phyloP scores from a whole-genome alignment of 768 basidiomycete species.

The Boletus sp. region DNA sequence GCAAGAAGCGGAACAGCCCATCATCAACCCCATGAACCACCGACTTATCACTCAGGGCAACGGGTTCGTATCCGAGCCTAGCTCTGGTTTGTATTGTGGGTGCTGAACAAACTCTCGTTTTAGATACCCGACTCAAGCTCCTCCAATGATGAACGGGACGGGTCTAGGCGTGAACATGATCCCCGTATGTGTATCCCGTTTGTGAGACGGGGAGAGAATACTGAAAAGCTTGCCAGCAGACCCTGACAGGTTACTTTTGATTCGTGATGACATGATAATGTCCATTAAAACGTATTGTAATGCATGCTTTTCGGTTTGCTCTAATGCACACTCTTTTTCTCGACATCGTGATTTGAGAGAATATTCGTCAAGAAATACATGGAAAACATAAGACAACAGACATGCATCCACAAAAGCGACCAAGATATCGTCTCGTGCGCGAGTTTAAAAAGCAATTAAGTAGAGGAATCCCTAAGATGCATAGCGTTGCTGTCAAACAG shows the following conservation, averaged over 20 bases:
- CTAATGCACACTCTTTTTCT: constrained; percentile 24
- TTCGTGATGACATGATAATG: constrained; percentile 1
- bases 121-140: constrained; percentile 63
- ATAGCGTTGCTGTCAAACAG: constrained; percentile 8
- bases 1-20: constrained; percentile 79
- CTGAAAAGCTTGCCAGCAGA: constrained; percentile 32
- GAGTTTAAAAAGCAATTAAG: constrained; percentile 15
- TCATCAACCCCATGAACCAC: constrained; percentile 77
- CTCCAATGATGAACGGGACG: constrained; percentile 55
- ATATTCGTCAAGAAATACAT: constrained; percentile 14
- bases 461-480: constrained; percentile 18
- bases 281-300: constrained; percentile 26
- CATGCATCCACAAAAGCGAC: neutral
- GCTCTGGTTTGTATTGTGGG: neutral
- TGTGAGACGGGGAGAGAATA: neutral
- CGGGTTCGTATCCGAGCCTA: constrained; percentile 34
- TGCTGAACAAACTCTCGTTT: constrained; percentile 5
- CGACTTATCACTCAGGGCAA: constrained; percentile 75
- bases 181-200: constrained; percentile 45
- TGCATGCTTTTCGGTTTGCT: constrained; percentile 19
- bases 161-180: constrained; percentile 47
- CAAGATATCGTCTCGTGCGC: neutral
- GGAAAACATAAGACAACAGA: neutral
- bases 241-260: constrained; percentile 62
- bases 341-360: neutral